Evolutionary conservation across 208 protist genomes (phyloP).

Genomic region (Herpetomonas samuelpessoai): DNA sequence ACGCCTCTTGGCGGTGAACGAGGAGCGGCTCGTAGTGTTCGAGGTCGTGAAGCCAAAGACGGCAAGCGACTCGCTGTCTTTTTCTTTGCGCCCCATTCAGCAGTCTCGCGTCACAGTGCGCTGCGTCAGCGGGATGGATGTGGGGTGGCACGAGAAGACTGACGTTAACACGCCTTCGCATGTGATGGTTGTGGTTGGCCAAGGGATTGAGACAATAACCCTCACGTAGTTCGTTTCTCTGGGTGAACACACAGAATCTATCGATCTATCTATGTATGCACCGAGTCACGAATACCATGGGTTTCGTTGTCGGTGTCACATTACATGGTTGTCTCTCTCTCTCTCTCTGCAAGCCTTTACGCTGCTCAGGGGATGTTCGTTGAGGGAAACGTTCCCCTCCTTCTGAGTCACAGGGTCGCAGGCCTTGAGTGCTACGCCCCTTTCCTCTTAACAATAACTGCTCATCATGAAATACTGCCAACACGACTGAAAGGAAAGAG

Average conservation of each 20-base stretch:
- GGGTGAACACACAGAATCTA: conserved; percentile 6
- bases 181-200: conserved; percentile 31
- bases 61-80: not conserved
- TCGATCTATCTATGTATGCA: too few species aligned
- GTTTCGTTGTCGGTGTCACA: too few species aligned
- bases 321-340: too few species aligned
- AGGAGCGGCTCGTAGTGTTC: conserved; percentile 32
- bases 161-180: not conserved
- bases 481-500: too few species aligned
- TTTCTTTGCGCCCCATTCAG: not conserved
- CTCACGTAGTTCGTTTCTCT: not conserved
- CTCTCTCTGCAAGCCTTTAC: too few species aligned
- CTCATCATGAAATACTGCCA: too few species aligned
- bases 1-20: conserved; percentile 29
- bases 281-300: too few species aligned
- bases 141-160: not conserved
- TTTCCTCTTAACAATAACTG: too few species aligned
- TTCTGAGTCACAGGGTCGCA: too few species aligned
- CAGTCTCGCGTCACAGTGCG: conserved; percentile 50
- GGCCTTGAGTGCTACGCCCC: too few species aligned
- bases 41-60: conserved; percentile 9
- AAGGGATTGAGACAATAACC: conserved; percentile 25
- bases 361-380: too few species aligned
- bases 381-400: too few species aligned
- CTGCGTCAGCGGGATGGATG: conserved; percentile 52